phyloP scores from a whole-genome alignment of 2,329 filamentous ascomycete genomes.

The Cucurbitaria berberidis region DNA sequence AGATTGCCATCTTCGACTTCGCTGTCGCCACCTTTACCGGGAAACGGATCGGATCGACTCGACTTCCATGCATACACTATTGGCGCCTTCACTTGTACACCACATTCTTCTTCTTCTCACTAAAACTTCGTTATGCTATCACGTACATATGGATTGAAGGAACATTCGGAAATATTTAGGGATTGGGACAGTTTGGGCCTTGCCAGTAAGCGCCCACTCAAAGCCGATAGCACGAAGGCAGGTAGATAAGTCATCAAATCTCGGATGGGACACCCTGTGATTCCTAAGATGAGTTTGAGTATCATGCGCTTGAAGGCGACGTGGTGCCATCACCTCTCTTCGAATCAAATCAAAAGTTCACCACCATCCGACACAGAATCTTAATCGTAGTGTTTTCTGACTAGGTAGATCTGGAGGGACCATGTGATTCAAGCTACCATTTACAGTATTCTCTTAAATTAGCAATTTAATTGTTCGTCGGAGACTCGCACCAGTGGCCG shows the following conservation, averaged over 20 bases:
- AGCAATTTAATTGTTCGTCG: too few species aligned
- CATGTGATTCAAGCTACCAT: not conserved
- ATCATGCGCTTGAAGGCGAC: conserved; percentile 6
- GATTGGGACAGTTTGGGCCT: conserved; percentile 5
- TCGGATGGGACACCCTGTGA: conserved; percentile 1
- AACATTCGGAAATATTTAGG: conserved; percentile 2
- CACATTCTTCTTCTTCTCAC: conserved; percentile 21
- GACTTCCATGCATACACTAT: conserved; percentile 20
- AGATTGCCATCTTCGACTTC: not conserved
- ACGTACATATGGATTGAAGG: conserved; percentile 31
- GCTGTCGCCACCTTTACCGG: not conserved
- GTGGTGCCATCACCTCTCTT: conserved; percentile 20
- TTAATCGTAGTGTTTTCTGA: not conserved
- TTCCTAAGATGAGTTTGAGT: conserved; percentile 10
- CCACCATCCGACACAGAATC: not conserved
- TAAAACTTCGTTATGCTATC: conserved; percentile 26
- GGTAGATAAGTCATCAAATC: not conserved
- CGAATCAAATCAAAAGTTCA: conserved; percentile 3
- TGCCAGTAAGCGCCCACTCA: not conserved
- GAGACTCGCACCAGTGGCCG: too few species aligned
- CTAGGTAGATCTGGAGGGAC: not conserved
- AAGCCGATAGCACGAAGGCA: conserved; percentile 9
- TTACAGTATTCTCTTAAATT: too few species aligned
- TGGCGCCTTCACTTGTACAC: conserved; percentile 28
- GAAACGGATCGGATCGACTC: conserved; percentile 10